Percentiles rank a stretch among this genome's conserved stretches.
Conservation (phyloP, 805 yeast genomes). For the Candida schatavii region DNA sequence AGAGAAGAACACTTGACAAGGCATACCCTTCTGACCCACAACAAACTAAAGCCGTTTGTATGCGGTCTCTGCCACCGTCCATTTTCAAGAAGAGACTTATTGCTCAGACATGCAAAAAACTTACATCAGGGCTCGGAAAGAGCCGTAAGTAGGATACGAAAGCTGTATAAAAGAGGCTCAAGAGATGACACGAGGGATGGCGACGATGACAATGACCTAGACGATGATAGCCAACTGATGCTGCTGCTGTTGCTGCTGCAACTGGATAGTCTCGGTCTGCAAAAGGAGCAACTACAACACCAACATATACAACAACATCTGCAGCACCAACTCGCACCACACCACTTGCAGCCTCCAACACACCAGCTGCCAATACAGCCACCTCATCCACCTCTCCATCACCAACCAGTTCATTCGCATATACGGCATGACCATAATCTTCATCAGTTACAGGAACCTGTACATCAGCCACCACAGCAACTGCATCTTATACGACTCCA, state of each 20-base stretch:
- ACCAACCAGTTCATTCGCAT: neutral
- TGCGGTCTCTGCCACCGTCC: conserved; percentile 46
- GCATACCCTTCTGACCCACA: conserved; percentile 42
- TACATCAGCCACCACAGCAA: neutral
- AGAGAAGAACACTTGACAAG: conserved; percentile 45
- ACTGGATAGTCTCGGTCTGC: too few relatives aligned
- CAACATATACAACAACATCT: neutral
- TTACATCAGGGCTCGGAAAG: conserved; percentile 42
- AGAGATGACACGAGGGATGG: conserved; percentile 2
- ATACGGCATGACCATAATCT: neutral
- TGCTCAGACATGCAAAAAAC: conserved; percentile 44
- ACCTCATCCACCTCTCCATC: neutral
- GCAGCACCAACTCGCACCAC: neutral
- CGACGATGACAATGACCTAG: neutral
- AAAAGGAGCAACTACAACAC: too few relatives aligned
- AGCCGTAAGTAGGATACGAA: conserved; percentile 42
- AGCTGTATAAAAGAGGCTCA: conserved; percentile 26
- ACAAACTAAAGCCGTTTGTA: conserved; percentile 41
- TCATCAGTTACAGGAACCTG: neutral
- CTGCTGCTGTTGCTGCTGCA: too few relatives aligned
- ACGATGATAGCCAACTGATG: neutral
- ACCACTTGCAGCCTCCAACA: neutral
- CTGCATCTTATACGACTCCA: neutral
- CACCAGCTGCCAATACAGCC: neutral
- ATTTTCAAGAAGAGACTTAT: conserved; percentile 41